Evolutionary conservation across 805 yeast genomes (phyloP).

Genomic region (Starmerella floris): DNA sequence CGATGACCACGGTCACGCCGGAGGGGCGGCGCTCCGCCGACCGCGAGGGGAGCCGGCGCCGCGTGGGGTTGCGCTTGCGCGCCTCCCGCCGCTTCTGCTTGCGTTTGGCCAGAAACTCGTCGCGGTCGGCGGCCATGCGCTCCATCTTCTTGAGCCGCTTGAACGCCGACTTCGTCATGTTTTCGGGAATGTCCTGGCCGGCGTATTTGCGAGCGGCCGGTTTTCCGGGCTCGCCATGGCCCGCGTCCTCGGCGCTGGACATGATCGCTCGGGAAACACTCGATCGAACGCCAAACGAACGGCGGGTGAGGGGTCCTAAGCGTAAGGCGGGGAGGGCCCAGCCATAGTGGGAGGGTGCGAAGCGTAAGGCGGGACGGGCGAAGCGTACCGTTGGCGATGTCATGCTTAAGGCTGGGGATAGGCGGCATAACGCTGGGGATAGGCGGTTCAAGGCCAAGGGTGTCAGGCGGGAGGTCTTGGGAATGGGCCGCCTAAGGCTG

Average conservation of each 20-base stretch:
- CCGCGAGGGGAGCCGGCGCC: conserved; percentile 10
- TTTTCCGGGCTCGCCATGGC: not conserved
- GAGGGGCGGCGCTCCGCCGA: conserved; percentile 23
- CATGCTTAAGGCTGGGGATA: too few species aligned
- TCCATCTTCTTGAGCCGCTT: conserved; percentile 51
- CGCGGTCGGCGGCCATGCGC: conserved; percentile 52
- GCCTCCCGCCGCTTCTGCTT: conserved; percentile 37
- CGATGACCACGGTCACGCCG: conserved; percentile 51
- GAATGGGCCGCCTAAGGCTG: too few species aligned
- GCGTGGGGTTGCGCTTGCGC: conserved; percentile 14
- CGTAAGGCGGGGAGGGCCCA: too few species aligned
- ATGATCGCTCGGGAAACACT: not conserved
- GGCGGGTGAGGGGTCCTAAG: too few species aligned
- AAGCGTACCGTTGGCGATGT: too few species aligned
- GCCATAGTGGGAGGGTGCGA: too few species aligned
- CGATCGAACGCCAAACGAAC: too few species aligned
- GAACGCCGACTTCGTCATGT: conserved; percentile 79
- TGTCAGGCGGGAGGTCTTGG: too few species aligned
- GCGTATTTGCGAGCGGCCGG: conserved; percentile 1
- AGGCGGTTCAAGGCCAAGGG: too few species aligned
- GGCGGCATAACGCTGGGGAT: too few species aligned
- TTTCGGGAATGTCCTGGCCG: conserved; percentile 48
- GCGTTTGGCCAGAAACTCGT: conserved; percentile 40
- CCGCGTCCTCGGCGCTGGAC: not conserved
- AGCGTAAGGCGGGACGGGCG: too few species aligned